These are phyloP conservation scores for Gonium pectorale DNA, from an alignment of 139 green algal genomes.

Conservation along the genomic window DNA sequence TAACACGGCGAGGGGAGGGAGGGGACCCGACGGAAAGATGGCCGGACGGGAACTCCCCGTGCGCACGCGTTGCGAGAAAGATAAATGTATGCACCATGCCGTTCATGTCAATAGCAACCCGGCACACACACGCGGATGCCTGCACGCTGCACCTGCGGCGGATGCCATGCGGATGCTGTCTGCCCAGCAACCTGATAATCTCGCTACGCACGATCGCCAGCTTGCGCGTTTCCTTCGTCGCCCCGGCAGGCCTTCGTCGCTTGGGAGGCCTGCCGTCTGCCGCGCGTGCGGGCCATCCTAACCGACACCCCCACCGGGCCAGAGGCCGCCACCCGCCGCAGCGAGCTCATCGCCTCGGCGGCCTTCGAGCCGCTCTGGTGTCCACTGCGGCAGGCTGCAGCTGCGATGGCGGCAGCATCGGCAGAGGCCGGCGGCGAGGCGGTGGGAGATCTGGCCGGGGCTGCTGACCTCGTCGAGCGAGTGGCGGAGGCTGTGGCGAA, in stretches of 20 bases:
- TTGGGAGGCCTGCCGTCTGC: not conserved
- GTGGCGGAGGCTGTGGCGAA: not conserved
- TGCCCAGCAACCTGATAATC: too few species aligned
- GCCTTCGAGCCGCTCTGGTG: not conserved
- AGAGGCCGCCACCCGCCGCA: not conserved
- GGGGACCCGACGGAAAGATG: not conserved
- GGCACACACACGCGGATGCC: not conserved
- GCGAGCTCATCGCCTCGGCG: not conserved
- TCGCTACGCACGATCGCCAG: too few species aligned
- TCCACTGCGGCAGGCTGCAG: not conserved
- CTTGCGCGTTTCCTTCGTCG: not conserved
- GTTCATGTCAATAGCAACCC: too few species aligned
- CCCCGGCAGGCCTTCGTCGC: not conserved
- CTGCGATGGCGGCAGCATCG: too few species aligned
- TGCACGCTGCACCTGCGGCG: too few species aligned
- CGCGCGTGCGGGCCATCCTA: not conserved
- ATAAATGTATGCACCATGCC: not conserved
- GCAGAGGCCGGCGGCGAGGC: too few species aligned
- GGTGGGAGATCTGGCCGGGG: not conserved
- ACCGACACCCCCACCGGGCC: not conserved
- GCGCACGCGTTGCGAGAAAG: not conserved
- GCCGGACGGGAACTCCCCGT: not conserved
- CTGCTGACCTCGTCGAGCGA: not conserved
- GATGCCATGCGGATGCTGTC: too few species aligned
- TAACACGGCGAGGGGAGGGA: not conserved